Conservation (phyloP, 441 rosid species). For the Erodium texanum region DNA sequence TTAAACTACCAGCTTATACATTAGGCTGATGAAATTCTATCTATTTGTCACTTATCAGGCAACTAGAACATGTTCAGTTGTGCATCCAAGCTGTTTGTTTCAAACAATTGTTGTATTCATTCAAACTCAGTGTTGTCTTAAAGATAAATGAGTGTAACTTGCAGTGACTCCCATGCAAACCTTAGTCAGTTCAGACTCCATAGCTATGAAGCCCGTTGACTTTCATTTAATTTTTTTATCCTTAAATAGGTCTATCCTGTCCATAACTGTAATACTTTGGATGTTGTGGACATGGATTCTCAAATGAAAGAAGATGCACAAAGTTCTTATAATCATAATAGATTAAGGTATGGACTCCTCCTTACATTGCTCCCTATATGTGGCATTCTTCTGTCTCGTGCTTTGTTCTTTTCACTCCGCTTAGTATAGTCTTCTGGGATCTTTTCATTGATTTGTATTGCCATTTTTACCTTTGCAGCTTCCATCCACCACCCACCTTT, state of each 20-base stretch:
- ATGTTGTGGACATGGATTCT: conserved; percentile 38
- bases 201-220: not conserved
- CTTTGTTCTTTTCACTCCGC: conserved; percentile 8
- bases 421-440: conserved; percentile 15
- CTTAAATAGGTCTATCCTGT: conserved; percentile 52
- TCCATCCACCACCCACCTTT: conserved; percentile 84
- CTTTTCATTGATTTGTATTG: conserved; percentile 10
- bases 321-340: conserved; percentile 44
- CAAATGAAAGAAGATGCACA: conserved; percentile 67
- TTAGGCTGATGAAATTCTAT: too few relatives aligned
- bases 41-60: too few relatives aligned
- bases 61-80: too few relatives aligned
- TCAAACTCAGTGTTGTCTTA: not conserved
- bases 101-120: too few relatives aligned
- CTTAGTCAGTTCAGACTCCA: not conserved
- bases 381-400: conserved; percentile 1
- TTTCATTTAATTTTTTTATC: conserved; percentile 2
- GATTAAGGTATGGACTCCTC: conserved; percentile 40
- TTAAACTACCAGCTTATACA: too few relatives aligned
- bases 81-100: too few relatives aligned
- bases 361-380: not conserved
- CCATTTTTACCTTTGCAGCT: conserved; percentile 28
- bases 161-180: too few relatives aligned
- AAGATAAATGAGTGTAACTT: too few relatives aligned
- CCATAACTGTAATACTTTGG: conserved; percentile 33